Conservation (phyloP, 1,284 basidiomycete genomes). For the Cutaneotrichosporon sp. region DNA sequence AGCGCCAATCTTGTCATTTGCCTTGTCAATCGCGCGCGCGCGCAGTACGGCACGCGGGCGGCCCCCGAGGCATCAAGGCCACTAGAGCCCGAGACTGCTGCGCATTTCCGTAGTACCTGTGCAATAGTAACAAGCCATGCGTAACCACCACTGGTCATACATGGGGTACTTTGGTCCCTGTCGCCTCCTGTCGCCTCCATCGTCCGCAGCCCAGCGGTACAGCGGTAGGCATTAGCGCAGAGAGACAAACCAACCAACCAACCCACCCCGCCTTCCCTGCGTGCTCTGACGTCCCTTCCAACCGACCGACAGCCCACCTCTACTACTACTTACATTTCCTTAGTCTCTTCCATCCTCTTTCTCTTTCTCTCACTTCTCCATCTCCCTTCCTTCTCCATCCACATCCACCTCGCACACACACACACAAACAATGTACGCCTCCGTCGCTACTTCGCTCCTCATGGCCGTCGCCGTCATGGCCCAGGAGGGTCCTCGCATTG, state of each 20-base stretch:
- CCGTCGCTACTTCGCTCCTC: conserved; percentile 8
- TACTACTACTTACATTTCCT: neutral
- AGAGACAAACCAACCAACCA: no score
- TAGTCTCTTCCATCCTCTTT: conserved; percentile 9
- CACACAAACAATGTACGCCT: conserved; percentile 12
- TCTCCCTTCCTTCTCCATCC: neutral
- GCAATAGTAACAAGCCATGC: neutral
- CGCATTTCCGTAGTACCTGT: neutral
- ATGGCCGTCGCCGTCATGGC: conserved; percentile 27
- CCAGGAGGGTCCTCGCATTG: conserved; percentile 16
- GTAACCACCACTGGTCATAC: no score
- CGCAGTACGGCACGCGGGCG: no score
- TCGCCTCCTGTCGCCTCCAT: no score
- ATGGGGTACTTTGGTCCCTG: no score
- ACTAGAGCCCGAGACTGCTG: neutral
- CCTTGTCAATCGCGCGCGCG: no score
- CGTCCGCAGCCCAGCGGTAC: no score
- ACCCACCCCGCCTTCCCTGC: no score
- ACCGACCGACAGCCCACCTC: neutral
- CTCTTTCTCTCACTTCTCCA: conserved; percentile 7
- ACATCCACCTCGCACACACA: neutral
- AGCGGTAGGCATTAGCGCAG: no score
- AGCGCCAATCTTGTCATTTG: no score
- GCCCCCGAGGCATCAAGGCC: no score
- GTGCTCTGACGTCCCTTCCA: neutral